Evolutionary conservation across 2,329 filamentous ascomycete genomes (phyloP).

Genomic region (Penicillium psychrosexuale): DNA sequence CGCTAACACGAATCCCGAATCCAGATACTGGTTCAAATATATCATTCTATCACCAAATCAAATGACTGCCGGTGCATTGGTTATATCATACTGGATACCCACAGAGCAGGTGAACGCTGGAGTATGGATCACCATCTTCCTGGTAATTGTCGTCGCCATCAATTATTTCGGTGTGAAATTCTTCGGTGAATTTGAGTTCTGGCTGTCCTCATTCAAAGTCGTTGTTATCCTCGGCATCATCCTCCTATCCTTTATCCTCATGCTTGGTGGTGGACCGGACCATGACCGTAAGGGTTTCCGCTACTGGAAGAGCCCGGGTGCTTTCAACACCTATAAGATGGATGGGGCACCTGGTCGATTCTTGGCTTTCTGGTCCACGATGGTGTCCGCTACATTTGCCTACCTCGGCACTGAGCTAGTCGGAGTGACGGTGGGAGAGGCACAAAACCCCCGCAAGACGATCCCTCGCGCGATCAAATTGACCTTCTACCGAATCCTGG

Average conservation of each 20-base stretch:
- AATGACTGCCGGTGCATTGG: slow-evolving; percentile 72
- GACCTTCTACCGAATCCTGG: slow-evolving; percentile 75
- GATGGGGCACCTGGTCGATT: slow-evolving; percentile 53
- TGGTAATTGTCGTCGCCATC: slow-evolving; percentile 61
- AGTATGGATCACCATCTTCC: slow-evolving; percentile 72
- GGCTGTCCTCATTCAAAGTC: slow-evolving; percentile 64
- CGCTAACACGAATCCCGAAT: slow-evolving; percentile 1
- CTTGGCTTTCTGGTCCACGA: slow-evolving; percentile 65
- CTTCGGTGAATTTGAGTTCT: slow-evolving; percentile 66
- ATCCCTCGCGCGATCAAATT: slow-evolving; percentile 75
- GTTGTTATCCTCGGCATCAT: slow-evolving; percentile 65
- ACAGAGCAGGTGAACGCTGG: slow-evolving; percentile 68
- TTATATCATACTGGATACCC: slow-evolving; percentile 73
- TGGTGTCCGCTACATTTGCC: slow-evolving; percentile 74
- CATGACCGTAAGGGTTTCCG: slow-evolving; percentile 62
- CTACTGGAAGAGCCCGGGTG: slow-evolving; percentile 64
- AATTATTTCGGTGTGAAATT: slow-evolving; percentile 69
- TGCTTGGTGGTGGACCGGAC: slow-evolving; percentile 63
- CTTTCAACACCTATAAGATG: slow-evolving; percentile 51
- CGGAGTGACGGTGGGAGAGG: slow-evolving; percentile 74
- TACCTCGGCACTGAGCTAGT: slow-evolving; percentile 75
- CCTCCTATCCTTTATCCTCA: slow-evolving; percentile 61
- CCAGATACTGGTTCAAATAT: slow-evolving; percentile 65
- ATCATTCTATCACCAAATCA: slow-evolving; percentile 85
- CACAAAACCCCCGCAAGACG: slow-evolving; percentile 72